Percentiles rank a stretch among this genome's conserved stretches.
Evolutionary conservation across 352 stramenopile genomes (phyloP).

Genomic region (Phytophthora uliginosa): DNA sequence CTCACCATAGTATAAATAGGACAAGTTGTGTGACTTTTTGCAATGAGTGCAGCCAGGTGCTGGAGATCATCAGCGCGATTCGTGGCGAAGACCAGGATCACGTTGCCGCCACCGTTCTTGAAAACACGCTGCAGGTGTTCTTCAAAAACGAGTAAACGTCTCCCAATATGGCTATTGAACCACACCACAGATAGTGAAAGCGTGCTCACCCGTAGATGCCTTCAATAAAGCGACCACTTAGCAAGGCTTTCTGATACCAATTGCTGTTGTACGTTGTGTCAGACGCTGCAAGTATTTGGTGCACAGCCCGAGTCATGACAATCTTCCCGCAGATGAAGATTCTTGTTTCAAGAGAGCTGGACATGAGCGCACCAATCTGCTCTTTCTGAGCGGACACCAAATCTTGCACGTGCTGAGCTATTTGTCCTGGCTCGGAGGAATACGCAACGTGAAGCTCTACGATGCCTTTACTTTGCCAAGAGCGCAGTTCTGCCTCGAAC

Average conservation of each 20-base stretch:
- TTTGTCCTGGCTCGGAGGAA: conserved; percentile 18
- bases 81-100: conserved; percentile 60
- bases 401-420: conserved; percentile 37
- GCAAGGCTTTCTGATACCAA: conserved; percentile 27
- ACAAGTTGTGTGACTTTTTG: neutral
- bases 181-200: neutral
- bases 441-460: conserved; percentile 41
- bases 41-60: conserved; percentile 64
- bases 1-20: neutral
- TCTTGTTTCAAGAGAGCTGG: neutral
- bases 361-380: conserved; percentile 33
- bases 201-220: conserved; percentile 18
- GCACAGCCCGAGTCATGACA: conserved; percentile 26
- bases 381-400: conserved; percentile 28
- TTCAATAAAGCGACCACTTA: conserved; percentile 34
- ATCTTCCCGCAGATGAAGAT: conserved; percentile 41
- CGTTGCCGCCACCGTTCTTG: conserved; percentile 56
- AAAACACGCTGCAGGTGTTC: conserved; percentile 79
- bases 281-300: conserved; percentile 14
- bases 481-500: conserved; percentile 45
- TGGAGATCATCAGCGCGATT: conserved; percentile 84
- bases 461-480: conserved; percentile 41
- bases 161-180: neutral
- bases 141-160: conserved; percentile 40
- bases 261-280: neutral